Conservation (phyloP, 352 stramenopile species). For the Globisporangium okanoganense region DNA sequence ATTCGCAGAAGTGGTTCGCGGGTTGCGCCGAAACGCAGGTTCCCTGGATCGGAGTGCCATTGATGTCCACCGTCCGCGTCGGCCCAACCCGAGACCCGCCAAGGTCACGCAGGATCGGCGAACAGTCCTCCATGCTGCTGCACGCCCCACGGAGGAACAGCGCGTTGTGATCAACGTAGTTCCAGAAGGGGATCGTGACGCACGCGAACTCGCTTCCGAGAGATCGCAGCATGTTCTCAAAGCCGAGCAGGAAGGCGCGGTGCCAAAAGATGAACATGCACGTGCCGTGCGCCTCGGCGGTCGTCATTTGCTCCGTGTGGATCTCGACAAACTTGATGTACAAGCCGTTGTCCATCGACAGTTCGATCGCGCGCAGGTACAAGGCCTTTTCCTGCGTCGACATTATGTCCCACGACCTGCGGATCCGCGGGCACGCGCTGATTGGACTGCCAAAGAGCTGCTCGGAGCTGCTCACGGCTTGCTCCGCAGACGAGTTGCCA, state of each 20-base stretch:
- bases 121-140: slow-evolving; percentile 69
- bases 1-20: slow-evolving; percentile 78
- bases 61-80: slow-evolving; percentile 47
- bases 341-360: slow-evolving; percentile 73
- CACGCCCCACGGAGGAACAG: slow-evolving; percentile 59
- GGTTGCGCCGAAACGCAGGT: slow-evolving; percentile 47
- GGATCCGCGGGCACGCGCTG: slow-evolving; percentile 53
- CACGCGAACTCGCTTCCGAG: slow-evolving; percentile 81
- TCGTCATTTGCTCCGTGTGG: slow-evolving; percentile 84
- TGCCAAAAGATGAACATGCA: slow-evolving; percentile 91
- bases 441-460: slow-evolving; percentile 3
- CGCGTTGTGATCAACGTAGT: slow-evolving; percentile 83
- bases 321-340: slow-evolving; percentile 89
- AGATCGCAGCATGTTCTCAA: slow-evolving; percentile 83
- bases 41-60: slow-evolving; percentile 57
- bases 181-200: slow-evolving; percentile 85
- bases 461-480: slow-evolving; percentile 2
- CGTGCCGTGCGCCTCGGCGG: slow-evolving; percentile 73
- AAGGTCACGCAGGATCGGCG: slow-evolving; percentile 63
- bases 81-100: slow-evolving; percentile 46
- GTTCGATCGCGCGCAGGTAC: slow-evolving; percentile 71
- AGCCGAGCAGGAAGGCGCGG: slow-evolving; percentile 69
- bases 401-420: slow-evolving; percentile 71
- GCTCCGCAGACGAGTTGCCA: not conserved
- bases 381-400: slow-evolving; percentile 57